A percentile compares a stretch with the other conserved stretches of the same genome.
Conservation (phyloP, 805 yeast species). For the Ogataea zsoltii region DNA sequence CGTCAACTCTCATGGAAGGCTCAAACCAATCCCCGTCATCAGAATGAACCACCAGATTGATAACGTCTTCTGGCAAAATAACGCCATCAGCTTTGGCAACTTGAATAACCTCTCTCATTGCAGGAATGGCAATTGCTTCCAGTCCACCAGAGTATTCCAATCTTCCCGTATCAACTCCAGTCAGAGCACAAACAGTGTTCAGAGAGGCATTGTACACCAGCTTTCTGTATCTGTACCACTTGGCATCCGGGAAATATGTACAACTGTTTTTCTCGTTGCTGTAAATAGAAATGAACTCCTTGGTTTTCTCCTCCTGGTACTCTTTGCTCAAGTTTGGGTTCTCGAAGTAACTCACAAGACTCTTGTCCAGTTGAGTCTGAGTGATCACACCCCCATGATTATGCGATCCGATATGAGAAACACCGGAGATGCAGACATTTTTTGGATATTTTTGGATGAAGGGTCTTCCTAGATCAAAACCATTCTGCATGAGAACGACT, state of each 20-base stretch:
- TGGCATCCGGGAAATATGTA: constrained; percentile 43
- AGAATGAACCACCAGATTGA: constrained; percentile 51
- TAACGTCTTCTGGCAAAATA: constrained; percentile 47
- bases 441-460: constrained; percentile 52
- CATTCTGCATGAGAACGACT: constrained; percentile 64
- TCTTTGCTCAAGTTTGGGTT: constrained; percentile 38
- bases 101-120: constrained; percentile 64
- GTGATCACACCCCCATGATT: constrained; percentile 48
- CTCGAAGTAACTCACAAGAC: constrained; percentile 52
- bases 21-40: constrained; percentile 59
- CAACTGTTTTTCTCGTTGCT: constrained; percentile 43
- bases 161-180: constrained; percentile 61
- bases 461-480: constrained; percentile 61
- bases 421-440: constrained; percentile 58
- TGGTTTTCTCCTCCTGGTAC: constrained; percentile 36
- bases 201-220: constrained; percentile 68
- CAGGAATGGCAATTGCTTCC: constrained; percentile 48
- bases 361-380: constrained; percentile 48
- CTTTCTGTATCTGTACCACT: constrained; percentile 61
- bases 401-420: constrained; percentile 62
- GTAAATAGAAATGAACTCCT: constrained; percentile 49
- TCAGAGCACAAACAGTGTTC: constrained; percentile 62
- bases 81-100: constrained; percentile 73
- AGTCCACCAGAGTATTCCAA: constrained; percentile 45
- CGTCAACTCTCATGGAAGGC: constrained; percentile 74